A percentile compares a stretch with the other conserved stretches of the same genome.
phyloP scores from a whole-genome alignment of 192 early-diverging fungal genomes.

The Allomyces arbusculus region DNA sequence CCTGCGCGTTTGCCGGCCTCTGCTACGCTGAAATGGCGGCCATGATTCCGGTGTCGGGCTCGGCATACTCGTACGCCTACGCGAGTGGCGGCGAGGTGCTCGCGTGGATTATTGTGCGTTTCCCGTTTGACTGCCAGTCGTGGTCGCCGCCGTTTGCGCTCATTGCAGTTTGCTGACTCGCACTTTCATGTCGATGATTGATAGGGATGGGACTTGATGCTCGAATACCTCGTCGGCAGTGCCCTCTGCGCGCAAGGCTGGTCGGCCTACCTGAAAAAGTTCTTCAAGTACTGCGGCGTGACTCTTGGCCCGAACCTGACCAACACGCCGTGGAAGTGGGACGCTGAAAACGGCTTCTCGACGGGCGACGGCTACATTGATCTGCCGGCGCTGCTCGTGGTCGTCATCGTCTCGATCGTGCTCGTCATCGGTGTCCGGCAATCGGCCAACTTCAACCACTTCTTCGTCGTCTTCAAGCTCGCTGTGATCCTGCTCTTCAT shows the following conservation, averaged over 20 bases:
- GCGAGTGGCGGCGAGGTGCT: constrained; percentile 4
- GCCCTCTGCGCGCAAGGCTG: constrained; percentile 2
- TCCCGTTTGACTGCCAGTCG: no score
- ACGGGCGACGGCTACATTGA: neutral
- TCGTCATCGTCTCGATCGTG: neutral
- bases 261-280: constrained; percentile 1
- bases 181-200: no score
- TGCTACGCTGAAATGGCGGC: constrained; percentile 1
- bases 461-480: constrained; percentile 2
- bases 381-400: neutral
- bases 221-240: constrained; percentile 3
- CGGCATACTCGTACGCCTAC: constrained; percentile 4
- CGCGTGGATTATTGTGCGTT: constrained; percentile 4
- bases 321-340: no score
- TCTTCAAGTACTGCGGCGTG: constrained; percentile 1
- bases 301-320: no score
- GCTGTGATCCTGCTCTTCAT: constrained; percentile 4
- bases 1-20: constrained; percentile 2
- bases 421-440: neutral
- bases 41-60: constrained; percentile 3
- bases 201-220: constrained; percentile 2
- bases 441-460: constrained; percentile 1
- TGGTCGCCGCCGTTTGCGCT: no score
- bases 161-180: no score
- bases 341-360: neutral